Evolutionary conservation across 1,139 yeast species (phyloP).

Genomic region (Sugiyamaella japonica): DNA sequence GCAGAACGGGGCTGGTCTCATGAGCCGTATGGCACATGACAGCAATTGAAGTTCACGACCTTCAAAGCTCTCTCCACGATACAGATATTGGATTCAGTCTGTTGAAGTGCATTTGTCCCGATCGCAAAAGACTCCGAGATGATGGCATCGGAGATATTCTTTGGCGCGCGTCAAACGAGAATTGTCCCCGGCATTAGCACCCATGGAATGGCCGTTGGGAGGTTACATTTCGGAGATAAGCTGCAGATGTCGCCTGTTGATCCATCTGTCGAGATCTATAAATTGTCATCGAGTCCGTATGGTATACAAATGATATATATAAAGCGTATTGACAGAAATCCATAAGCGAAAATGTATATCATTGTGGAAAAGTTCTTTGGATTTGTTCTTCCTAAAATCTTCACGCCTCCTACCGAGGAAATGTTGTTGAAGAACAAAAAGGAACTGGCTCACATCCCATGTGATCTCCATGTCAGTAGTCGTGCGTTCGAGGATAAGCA

Average conservation of each 20-base stretch:
- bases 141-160: too few relatives aligned
- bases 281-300: too few relatives aligned
- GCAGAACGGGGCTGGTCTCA: too few relatives aligned
- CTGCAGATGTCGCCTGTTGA: neutral
- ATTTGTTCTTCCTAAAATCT: constrained; percentile 18
- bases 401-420: constrained; percentile 19
- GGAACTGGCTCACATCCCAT: constrained; percentile 17
- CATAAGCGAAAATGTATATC: neutral
- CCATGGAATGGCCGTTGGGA: neutral
- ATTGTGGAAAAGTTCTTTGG: constrained; percentile 23
- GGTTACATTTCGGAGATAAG: neutral
- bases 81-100: too few relatives aligned
- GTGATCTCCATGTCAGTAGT: constrained; percentile 23
- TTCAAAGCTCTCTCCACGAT: too few relatives aligned
- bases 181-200: neutral
- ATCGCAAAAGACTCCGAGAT: too few relatives aligned
- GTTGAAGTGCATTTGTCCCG: too few relatives aligned
- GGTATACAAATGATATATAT: neutral
- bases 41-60: too few relatives aligned
- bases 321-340: too few relatives aligned
- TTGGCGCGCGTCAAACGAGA: neutral
- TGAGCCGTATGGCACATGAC: too few relatives aligned
- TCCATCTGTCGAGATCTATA: neutral
- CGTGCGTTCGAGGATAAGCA: constrained; percentile 24
- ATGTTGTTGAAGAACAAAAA: constrained; percentile 14